Evolutionary conservation across 306 rosid genomes (phyloP).

Genomic region (Bauhinia variegata): DNA sequence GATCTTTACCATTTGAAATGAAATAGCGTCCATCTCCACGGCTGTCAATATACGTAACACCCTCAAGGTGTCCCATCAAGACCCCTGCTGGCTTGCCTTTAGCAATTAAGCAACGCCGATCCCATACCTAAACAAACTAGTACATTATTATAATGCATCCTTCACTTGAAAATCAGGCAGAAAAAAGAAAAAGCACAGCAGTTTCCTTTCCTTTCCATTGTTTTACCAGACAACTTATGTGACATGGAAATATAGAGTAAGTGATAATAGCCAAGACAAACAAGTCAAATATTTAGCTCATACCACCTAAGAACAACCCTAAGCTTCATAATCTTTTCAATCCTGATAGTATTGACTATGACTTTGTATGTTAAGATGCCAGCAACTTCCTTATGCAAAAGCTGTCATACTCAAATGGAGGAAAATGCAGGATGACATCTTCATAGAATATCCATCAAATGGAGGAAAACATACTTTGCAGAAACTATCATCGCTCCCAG

Average conservation of each 20-base stretch:
- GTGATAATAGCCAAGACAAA: slow-evolving; percentile 13
- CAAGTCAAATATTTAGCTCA: not conserved
- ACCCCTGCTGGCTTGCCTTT: slow-evolving; percentile 79
- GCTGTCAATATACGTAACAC: slow-evolving; percentile 82
- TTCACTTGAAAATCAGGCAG: not conserved
- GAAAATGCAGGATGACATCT: slow-evolving; percentile 10
- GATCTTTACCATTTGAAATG: slow-evolving; percentile 96
- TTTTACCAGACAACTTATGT: not conserved
- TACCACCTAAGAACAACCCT: slow-evolving; percentile 15
- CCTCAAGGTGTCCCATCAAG: slow-evolving; percentile 86
- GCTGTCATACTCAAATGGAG: slow-evolving; percentile 8
- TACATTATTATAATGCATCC: slow-evolving; percentile 14
- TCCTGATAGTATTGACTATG: slow-evolving; percentile 18
- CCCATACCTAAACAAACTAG: slow-evolving; percentile 78
- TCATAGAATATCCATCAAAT: slow-evolving; percentile 10
- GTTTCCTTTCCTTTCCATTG: not conserved
- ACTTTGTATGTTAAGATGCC: slow-evolving; percentile 19
- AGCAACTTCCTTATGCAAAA: slow-evolving; percentile 22
- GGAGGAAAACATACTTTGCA: slow-evolving; percentile 71
- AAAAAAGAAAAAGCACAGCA: not conserved
- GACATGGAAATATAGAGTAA: slow-evolving; percentile 5
- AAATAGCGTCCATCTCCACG: slow-evolving; percentile 94
- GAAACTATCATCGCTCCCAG: slow-evolving; percentile 93
- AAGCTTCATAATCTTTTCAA: slow-evolving; percentile 17
- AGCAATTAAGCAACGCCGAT: slow-evolving; percentile 73